Evolutionary conservation across 441 rosid genomes (phyloP).

Genomic region (Gossypium aridum): DNA sequence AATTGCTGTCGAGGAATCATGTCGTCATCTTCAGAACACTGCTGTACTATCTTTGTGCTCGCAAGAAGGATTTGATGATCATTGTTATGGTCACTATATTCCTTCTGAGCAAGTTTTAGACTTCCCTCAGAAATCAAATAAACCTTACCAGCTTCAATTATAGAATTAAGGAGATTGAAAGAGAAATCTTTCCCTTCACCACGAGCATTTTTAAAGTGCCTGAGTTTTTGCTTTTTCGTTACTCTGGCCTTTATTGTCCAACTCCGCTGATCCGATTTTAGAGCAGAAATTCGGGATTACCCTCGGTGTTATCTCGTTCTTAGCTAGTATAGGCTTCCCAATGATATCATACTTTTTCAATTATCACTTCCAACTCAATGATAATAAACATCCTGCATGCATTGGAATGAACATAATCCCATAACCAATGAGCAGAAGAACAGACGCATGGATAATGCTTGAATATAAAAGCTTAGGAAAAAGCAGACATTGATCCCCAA

Average conservation of each 20-base stretch:
- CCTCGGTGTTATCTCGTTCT: neutral
- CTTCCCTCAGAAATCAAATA: neutral
- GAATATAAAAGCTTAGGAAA: neutral
- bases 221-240: neutral
- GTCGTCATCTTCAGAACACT: neutral
- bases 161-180: neutral
- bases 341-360: slow-evolving; percentile 16
- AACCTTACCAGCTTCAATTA: neutral
- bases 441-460: neutral
- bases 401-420: neutral
- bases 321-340: slow-evolving; percentile 33
- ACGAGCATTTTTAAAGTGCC: neutral
- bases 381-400: slow-evolving; percentile 53
- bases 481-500: neutral
- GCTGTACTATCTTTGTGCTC: neutral
- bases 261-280: neutral
- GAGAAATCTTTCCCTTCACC: neutral
- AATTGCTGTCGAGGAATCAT: neutral
- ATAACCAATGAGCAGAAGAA: neutral
- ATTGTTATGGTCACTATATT: neutral
- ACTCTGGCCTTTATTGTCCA: neutral
- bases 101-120: neutral
- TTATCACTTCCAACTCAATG: slow-evolving; percentile 43
- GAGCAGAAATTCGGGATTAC: neutral
- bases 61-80: neutral